Percentiles rank a stretch among this genome's conserved stretches.
These are phyloP conservation scores for Santalum album DNA, from an alignment of 164 flowering plant species.

Conservation along the genomic window DNA sequence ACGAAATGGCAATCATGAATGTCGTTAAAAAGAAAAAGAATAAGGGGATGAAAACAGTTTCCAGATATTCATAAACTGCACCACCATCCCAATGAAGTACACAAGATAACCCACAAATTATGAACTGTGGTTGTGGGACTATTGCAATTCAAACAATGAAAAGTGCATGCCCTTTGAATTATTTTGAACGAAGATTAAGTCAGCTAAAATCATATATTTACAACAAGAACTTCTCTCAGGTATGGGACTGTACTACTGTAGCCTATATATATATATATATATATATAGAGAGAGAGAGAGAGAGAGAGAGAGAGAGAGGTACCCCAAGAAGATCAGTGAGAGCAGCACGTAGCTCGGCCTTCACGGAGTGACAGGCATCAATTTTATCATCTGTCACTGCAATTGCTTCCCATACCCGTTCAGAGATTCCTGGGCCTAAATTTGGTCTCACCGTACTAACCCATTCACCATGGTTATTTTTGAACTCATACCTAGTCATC, in stretches of 20 bases:
- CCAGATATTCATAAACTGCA: no score
- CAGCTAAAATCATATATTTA: no score
- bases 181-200: no score
- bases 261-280: not conserved
- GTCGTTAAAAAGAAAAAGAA: no score
- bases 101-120: no score
- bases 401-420: slow-evolving; percentile 76
- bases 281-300: not conserved
- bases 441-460: slow-evolving; percentile 53
- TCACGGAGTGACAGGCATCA: slow-evolving; percentile 34
- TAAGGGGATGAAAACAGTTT: no score
- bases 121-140: no score
- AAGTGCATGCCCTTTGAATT: no score
- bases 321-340: slow-evolving; percentile 68
- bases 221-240: not conserved
- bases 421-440: slow-evolving; percentile 70
- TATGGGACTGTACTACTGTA: no score
- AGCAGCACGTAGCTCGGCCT: slow-evolving; percentile 51
- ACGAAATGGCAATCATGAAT: no score
- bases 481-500: slow-evolving; percentile 71
- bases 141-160: no score
- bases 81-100: no score
- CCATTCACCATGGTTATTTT: slow-evolving; percentile 87
- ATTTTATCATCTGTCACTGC: slow-evolving; percentile 40
- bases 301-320: slow-evolving; percentile 12